Conservation (phyloP, 495 filamentous ascomycete genomes). For the Aspergillus indologenus region DNA sequence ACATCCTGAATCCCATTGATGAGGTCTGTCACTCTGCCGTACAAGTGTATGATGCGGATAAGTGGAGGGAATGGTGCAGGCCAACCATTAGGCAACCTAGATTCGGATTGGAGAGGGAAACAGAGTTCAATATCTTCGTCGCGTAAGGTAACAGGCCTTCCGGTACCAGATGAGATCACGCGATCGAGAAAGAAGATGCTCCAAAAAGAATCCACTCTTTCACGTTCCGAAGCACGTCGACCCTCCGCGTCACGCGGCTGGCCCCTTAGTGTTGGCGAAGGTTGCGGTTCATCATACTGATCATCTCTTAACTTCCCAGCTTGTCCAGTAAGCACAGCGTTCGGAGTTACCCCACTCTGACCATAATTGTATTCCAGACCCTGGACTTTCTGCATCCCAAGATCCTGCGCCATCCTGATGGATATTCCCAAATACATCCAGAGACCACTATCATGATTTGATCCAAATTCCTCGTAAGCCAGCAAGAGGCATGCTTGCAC, state of each 20-base stretch:
- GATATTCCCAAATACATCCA: slow-evolving; percentile 89
- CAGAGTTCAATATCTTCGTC: slow-evolving; percentile 78
- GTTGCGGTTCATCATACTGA: slow-evolving; percentile 40
- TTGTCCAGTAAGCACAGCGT: slow-evolving; percentile 46
- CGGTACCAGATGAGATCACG: slow-evolving; percentile 80
- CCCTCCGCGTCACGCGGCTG: slow-evolving; percentile 26
- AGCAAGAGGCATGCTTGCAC: slow-evolving; percentile 77
- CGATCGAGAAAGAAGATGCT: slow-evolving; percentile 82
- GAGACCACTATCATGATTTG: slow-evolving; percentile 78
- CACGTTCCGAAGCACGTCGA: slow-evolving; percentile 59
- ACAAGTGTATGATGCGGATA: slow-evolving; percentile 78
- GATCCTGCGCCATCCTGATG: slow-evolving; percentile 81
- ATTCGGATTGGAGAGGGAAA: slow-evolving; percentile 64
- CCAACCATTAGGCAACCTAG: slow-evolving; percentile 56
- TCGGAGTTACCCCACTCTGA: slow-evolving; percentile 50
- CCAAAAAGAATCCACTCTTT: slow-evolving; percentile 81
- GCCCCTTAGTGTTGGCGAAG: slow-evolving; percentile 22
- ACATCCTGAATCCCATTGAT: slow-evolving; percentile 78
- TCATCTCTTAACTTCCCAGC: slow-evolving; percentile 43
- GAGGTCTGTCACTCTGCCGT: slow-evolving; percentile 76
- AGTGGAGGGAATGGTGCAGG: slow-evolving; percentile 74
- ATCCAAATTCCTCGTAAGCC: slow-evolving; percentile 83
- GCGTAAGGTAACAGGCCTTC: slow-evolving; percentile 72
- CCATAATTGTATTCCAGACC: slow-evolving; percentile 69
- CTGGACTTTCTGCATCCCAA: slow-evolving; percentile 75